phyloP scores from a whole-genome alignment of 192 early-diverging fungal genomes.

The Thamnidium elegans region DNA sequence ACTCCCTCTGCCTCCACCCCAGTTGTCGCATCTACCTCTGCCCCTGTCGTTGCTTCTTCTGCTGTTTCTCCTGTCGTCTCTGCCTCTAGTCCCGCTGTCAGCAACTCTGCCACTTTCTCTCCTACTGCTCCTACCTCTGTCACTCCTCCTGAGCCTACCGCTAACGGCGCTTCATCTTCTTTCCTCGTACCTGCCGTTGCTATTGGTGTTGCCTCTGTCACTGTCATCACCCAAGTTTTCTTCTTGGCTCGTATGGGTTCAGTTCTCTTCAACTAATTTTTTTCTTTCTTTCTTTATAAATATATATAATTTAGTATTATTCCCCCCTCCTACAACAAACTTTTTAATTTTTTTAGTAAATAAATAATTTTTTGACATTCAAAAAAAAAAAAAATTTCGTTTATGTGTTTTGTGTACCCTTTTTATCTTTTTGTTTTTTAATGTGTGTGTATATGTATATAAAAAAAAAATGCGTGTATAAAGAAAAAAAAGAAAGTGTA shows the following conservation, averaged over 20 bases:
- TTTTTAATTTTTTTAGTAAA: too few relatives aligned
- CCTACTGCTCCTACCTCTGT: not conserved
- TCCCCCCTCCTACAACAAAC: too few relatives aligned
- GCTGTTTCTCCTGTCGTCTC: not conserved
- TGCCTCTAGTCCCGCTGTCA: not conserved
- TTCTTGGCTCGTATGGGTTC: not conserved
- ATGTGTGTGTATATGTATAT: not conserved
- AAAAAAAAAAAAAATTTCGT: too few relatives aligned
- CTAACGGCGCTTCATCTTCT: too few relatives aligned
- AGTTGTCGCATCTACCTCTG: not conserved
- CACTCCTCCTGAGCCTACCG: not conserved
- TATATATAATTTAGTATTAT: not conserved
- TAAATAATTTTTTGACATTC: not conserved
- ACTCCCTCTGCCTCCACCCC: conserved; percentile 1
- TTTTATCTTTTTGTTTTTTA: not conserved
- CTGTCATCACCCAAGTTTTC: not conserved
- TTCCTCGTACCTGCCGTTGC: not conserved
- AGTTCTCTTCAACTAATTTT: not conserved
- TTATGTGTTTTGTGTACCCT: not conserved
- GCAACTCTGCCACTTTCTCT: not conserved
- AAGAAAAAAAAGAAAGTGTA: not conserved
- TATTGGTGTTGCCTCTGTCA: not conserved
- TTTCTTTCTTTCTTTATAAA: not conserved
- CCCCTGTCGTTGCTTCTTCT: not conserved
- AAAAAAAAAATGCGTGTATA: not conserved